phyloP scores from a whole-genome alignment of 805 yeast species.

The Sugiyamaella mastotermitis region DNA sequence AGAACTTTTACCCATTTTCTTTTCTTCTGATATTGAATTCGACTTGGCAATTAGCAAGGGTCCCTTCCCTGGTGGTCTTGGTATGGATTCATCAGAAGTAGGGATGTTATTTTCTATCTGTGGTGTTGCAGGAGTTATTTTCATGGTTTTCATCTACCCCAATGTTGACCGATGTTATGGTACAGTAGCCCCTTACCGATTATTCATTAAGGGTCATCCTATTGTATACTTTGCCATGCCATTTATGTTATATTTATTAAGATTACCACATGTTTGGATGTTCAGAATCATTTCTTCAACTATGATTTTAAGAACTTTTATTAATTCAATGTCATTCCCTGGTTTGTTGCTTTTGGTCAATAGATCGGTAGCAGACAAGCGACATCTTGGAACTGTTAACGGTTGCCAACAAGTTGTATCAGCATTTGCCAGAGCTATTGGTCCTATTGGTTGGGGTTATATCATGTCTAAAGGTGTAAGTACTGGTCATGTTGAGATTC shows the following conservation, averaged over 20 bases:
- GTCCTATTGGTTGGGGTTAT: constrained; percentile 53
- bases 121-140: constrained; percentile 48
- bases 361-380: constrained; percentile 46
- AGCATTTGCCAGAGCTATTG: constrained; percentile 51
- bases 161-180: constrained; percentile 42
- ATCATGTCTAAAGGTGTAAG: constrained; percentile 35
- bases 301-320: constrained; percentile 34
- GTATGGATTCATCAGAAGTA: constrained; percentile 40
- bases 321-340: constrained; percentile 46
- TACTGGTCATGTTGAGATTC: constrained; percentile 17
- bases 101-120: constrained; percentile 47
- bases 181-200: constrained; percentile 40
- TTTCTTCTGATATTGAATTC: constrained; percentile 32
- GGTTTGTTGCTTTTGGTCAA: constrained; percentile 49
- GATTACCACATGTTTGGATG: constrained; percentile 26
- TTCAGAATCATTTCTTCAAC: constrained; percentile 17
- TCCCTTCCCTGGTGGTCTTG: constrained; percentile 54
- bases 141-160: constrained; percentile 48
- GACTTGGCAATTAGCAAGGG: constrained; percentile 23
- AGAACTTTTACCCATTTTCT: constrained; percentile 51
- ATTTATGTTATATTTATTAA: constrained; percentile 37
- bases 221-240: constrained; percentile 43
- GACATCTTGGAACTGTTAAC: constrained; percentile 51
- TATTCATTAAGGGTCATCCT: constrained; percentile 39
- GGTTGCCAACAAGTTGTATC: constrained; percentile 49